A percentile compares a stretch with the other conserved stretches of the same genome.
Evolutionary conservation across 202 grass and related monocot species (phyloP).

Genomic region (Panicum hallii): DNA sequence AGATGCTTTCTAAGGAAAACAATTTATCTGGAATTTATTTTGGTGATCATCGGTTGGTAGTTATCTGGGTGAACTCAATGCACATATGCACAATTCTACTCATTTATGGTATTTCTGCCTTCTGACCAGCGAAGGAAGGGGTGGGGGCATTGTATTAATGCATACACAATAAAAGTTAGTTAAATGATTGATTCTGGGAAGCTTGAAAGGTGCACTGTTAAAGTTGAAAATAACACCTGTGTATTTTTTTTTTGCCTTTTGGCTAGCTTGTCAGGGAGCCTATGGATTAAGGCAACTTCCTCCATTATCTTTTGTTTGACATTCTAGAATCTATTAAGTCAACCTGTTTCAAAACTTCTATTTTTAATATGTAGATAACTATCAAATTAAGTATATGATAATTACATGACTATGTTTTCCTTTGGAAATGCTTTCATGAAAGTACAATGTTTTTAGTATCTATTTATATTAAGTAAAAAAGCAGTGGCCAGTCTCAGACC

Average conservation of each 20-base stretch:
- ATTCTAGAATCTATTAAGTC: neutral
- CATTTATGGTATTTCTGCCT: neutral
- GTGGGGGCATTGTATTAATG: neutral
- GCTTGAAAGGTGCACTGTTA: neutral
- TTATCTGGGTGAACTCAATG: neutral
- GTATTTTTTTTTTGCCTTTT: constrained; percentile 6
- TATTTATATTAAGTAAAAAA: neutral
- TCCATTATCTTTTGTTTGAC: neutral
- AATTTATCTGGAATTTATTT: neutral
- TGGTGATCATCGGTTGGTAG: constrained; percentile 8
- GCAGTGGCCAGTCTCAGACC: neutral
- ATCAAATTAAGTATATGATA: neutral
- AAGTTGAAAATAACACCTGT: constrained; percentile 14
- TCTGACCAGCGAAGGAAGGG: neutral
- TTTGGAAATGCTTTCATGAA: constrained; percentile 6
- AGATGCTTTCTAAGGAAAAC: neutral
- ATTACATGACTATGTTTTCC: neutral
- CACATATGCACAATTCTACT: neutral
- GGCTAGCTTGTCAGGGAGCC: neutral
- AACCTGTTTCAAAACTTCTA: neutral
- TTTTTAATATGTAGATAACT: neutral
- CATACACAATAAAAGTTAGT: neutral
- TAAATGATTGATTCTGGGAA: neutral
- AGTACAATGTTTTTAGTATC: neutral
- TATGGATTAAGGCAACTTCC: neutral